phyloP scores from a whole-genome alignment of 2,329 filamentous ascomycete species.

The Ascosphaera aggregata region DNA sequence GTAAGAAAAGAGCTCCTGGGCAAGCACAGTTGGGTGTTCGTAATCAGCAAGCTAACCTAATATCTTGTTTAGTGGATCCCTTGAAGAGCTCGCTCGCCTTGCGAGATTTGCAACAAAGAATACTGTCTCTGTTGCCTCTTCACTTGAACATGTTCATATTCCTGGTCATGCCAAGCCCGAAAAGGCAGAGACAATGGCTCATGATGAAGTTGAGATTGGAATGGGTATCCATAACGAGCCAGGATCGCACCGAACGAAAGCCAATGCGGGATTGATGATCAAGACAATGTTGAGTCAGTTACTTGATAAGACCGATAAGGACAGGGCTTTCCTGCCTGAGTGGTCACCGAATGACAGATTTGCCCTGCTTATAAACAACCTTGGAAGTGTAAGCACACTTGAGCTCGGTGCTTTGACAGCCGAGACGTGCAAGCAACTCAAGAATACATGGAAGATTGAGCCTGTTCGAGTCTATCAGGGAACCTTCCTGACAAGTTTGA shows the following conservation, averaged over 20 bases:
- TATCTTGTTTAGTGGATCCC: constrained; percentile 16
- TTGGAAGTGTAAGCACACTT: constrained; percentile 43
- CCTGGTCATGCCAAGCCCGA: constrained; percentile 43
- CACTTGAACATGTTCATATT: constrained; percentile 78
- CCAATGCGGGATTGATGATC: constrained; percentile 26
- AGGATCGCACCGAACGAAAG: constrained; percentile 27
- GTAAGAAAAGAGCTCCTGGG: constrained; percentile 11
- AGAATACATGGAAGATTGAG: constrained; percentile 32
- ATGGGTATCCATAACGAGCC: constrained; percentile 53
- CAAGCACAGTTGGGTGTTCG: neutral
- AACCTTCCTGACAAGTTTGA: constrained; percentile 50
- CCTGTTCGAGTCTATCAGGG: constrained; percentile 38
- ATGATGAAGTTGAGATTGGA: constrained; percentile 40
- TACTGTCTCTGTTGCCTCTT: constrained; percentile 64
- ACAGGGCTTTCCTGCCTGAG: constrained; percentile 34
- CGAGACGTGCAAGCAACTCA: constrained; percentile 40
- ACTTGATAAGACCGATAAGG: constrained; percentile 36
- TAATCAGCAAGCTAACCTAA: neutral
- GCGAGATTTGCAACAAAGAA: constrained; percentile 52
- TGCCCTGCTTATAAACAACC: constrained; percentile 44
- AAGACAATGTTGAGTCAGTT: constrained; percentile 42
- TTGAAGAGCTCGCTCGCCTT: constrained; percentile 49
- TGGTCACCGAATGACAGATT: constrained; percentile 34
- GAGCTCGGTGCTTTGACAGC: constrained; percentile 43
- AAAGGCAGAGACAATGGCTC: constrained; percentile 27